phyloP scores from a whole-genome alignment of 2,329 filamentous ascomycete species.

The Phialemonium atrogriseum region DNA sequence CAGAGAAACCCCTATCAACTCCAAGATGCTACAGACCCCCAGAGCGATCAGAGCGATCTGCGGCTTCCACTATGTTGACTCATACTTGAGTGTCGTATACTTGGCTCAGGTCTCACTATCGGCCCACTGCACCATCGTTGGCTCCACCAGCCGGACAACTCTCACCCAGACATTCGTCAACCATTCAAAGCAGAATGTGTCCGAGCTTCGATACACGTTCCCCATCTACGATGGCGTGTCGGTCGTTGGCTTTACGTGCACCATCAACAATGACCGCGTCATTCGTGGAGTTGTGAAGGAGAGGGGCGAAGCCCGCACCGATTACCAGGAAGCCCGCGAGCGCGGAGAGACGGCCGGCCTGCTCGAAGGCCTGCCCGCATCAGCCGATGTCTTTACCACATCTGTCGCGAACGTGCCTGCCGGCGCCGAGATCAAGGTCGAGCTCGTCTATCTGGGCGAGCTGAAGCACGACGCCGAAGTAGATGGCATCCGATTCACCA shows the following conservation, averaged over 20 bases:
- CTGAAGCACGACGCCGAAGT: constrained; percentile 63
- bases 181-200: constrained; percentile 26
- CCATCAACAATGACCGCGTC: constrained; percentile 48
- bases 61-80: constrained; percentile 24
- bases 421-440: constrained; percentile 45
- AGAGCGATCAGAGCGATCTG: too few species aligned
- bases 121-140: constrained; percentile 52
- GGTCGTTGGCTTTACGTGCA: constrained; percentile 59
- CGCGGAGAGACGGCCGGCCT: constrained; percentile 55
- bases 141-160: constrained; percentile 39
- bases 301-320: constrained; percentile 49
- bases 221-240: constrained; percentile 66
- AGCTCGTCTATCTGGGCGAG: constrained; percentile 61
- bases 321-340: constrained; percentile 50
- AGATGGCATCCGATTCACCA: constrained; percentile 60
- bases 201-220: constrained; percentile 57
- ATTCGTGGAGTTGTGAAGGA: constrained; percentile 61
- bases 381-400: constrained; percentile 60
- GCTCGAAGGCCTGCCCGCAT: constrained; percentile 50
- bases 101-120: constrained; percentile 51
- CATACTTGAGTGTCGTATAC: constrained; percentile 22
- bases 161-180: constrained; percentile 55
- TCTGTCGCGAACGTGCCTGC: constrained; percentile 60
- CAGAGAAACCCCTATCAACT: too few species aligned
- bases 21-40: too few species aligned